Base-by-base conservation (phyloP, 2,329 filamentous ascomycete genomes). In the Aspergillus neoniger region DNA sequence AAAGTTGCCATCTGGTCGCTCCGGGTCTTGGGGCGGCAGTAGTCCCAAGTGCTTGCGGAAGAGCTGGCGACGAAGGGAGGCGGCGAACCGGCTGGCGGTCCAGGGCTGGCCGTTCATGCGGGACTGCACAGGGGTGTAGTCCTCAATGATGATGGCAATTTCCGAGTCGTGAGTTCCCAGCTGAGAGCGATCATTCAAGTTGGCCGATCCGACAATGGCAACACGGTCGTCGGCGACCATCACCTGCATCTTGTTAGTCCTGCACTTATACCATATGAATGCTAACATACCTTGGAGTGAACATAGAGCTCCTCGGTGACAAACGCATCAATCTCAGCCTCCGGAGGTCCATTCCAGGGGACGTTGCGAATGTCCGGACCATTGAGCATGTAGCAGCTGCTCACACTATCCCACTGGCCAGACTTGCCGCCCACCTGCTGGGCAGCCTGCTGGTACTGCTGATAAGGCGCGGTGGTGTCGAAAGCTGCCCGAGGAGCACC, bases 21-120 rank as follows among this genome's bases (percentile, higher is more conserved):
- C 85, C 61, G 89, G 82, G 17, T 88, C 81, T 72, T 97, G 92
- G 0, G 90, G 84, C 4, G 85, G 87, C 2, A 97, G 77, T 3
- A 97, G 82, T 1, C 94, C 94, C 12, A 97, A 80, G 74, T 98
- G 94, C 77, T 97, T 94, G 48, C 92, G 88, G 91, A 92, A 96
- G 6, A 97, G 84, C 68, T 91, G 91, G 17, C 91, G 85, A 49
- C 93, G 85, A 4, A 97, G 82, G 0, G 91, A 92, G 2, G 91
- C 85, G 0, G 92, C 93, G 70, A 95, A 92, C 61, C 88, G 88
- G n/a, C 90, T 89, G 0, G 90, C 93, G 65, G 88, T 84, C 76
- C 86, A 96, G 0, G 88, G 84, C 69, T 90, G 75, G 2, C 93
- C 93, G 65, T 90, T 84, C 92, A 98, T 96, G 23, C 76, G 85